Base-by-base conservation (phyloP, 1,284 basidiomycete genomes). In the Rhodotorula sp. region DNA sequence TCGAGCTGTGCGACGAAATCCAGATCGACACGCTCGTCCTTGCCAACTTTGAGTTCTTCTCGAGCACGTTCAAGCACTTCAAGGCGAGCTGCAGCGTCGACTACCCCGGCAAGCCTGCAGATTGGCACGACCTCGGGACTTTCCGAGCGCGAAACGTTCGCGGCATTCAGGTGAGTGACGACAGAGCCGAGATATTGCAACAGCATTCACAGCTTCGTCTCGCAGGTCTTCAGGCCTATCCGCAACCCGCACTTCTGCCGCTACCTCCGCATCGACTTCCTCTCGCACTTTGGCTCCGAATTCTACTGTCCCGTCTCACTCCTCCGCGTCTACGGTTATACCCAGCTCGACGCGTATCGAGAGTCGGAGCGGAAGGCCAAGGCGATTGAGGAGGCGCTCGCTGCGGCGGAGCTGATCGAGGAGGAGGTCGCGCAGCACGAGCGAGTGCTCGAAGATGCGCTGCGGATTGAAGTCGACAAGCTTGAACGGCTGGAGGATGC, bases 41-140 rank as follows among this genome's bases (percentile, higher is more conserved):
- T 10, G 94, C 94, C 63, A 96, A 98, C 78, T 96, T 91, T 80
- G 95, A 99, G 81, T 98, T 98, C 83, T 99, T 98, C 82, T 94
- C 91, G 76, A 93, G 94, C 16, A 91, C 97, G 61, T 96, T 99
- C 82, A 91, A 92, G 80, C 90, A 94, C 63, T 90, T 99, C 73
- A 85, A 85, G 4, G 88, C 99, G 54, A 91, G 60, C 11, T 76
- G 73, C 37, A 73, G 74, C 48, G 70, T 70, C 62, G 67, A 69
- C 47, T 76, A 76, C n/a, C 74, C 77, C 10, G 78, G 75, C 46
- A 65, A 62, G 28, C 52, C 67, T 4, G 72, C 69, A 28, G 77
- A 79, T 47, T 85, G 85, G 85, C 78, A 80, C 40, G 79, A 82
- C 53, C 79, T 86, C 2, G 85, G 92, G 24, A 87, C 86, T 7